phyloP scores from a whole-genome alignment of 2,329 filamentous ascomycete species.

The Zasmidium angulare region DNA sequence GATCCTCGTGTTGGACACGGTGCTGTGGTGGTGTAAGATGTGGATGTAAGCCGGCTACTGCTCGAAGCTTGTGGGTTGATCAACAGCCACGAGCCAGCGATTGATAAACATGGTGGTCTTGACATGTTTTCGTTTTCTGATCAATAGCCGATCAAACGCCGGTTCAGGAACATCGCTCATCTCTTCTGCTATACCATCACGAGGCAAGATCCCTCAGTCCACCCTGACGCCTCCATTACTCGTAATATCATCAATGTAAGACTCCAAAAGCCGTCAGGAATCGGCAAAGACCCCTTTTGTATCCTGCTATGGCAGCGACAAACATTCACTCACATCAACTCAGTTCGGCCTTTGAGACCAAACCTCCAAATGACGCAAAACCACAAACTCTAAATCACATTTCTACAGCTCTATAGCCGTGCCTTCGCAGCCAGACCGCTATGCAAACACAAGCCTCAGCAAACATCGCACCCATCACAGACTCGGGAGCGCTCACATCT shows the following conservation, averaged over 20 bases:
- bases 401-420: background rate
- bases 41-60: background rate
- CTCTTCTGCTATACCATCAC: background rate
- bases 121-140: background rate
- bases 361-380: background rate
- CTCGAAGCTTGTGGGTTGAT: background rate
- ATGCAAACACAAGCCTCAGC: background rate
- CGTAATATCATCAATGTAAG: no score
- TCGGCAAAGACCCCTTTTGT: no score
- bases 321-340: background rate
- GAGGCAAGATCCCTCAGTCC: background rate
- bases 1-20: background rate
- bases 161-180: background rate
- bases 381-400: background rate
- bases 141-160: background rate
- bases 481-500: constrained; percentile 14
- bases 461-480: background rate
- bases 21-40: background rate
- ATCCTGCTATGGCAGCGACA: no score
- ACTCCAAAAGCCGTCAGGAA: no score
- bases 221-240: no score
- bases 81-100: no score
- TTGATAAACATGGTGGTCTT: no score
- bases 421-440: background rate
- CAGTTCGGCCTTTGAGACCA: background rate